Base-by-base conservation (phyloP, 345 rosid species). In the Euphorbia lathyris region DNA sequence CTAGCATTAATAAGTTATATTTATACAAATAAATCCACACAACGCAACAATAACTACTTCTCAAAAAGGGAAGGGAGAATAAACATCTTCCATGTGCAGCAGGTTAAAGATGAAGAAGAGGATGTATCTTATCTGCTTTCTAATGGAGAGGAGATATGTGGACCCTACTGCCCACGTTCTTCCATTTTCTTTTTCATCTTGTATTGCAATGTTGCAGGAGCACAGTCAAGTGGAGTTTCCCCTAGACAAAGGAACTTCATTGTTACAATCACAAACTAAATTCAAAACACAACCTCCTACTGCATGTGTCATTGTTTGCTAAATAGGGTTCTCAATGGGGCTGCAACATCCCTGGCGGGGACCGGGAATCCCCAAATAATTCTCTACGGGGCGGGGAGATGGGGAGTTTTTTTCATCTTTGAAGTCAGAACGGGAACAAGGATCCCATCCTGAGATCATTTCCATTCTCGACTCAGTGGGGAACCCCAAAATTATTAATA, bases 201-300 rank as follows among this genome's bases (percentile, higher is more conserved):
- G 82, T 82, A 87, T 76, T 87, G 96, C 67, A 90, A 81, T 40
- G 97, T 90, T 25, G 85, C 93, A 0, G 92, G 96, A 30, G 97
- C 97, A 77, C 97, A 92, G 76, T 95, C 97, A 61, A 95, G 73
- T 27, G 96, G 90, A 48, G 97, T 90, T 85, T 95, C 99, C 64
- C 97, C 96, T 90, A 70, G 8, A 77, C 63, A 42, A 67, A 12
- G 17, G 12, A 25, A 34, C 17, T 34, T 26, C 25, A 38, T 69
- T n/a, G n/a, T n/a, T 26, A 70, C 34, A 6, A 40, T n/a, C 12
- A 48, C 16, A 66, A 22, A 57, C 40, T 42, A 63, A 59, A 17
- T 20, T 27, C 3, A 19, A 9, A 42, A 42, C 13, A 11, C 65
- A 19, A n/a, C 62, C 62, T 58, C 62, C 62, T 58, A 20, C 19